Percentiles rank a stretch among this genome's conserved stretches.
These are phyloP conservation scores for Neurospora cerealis DNA, from an alignment of 495 filamentous ascomycete species.

Conservation along the genomic window DNA sequence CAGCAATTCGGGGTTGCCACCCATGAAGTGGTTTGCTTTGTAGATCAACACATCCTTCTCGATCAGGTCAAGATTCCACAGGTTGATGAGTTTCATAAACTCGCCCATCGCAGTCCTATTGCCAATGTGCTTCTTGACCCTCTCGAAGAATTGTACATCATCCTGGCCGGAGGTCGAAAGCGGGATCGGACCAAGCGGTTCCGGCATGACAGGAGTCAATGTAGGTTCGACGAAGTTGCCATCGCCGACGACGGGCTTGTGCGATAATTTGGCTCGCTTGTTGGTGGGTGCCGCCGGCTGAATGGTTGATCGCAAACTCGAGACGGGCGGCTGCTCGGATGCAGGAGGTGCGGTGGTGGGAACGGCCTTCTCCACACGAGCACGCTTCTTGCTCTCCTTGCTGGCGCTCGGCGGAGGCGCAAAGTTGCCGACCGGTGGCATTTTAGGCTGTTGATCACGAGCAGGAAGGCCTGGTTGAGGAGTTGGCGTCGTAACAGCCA, in stretches of 20 bases:
- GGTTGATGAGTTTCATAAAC: slow-evolving; percentile 89
- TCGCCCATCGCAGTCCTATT: slow-evolving; percentile 89
- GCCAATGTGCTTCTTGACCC: slow-evolving; percentile 88
- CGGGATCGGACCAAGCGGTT: slow-evolving; percentile 67
- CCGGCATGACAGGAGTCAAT: slow-evolving; percentile 75
- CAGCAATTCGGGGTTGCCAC: slow-evolving; percentile 77
- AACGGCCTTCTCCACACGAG: slow-evolving; percentile 33
- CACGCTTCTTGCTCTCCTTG: slow-evolving; percentile 68
- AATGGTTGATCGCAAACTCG: slow-evolving; percentile 24
- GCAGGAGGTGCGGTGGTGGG: slow-evolving; percentile 14
- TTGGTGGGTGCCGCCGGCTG: slow-evolving; percentile 21
- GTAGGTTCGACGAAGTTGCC: slow-evolving; percentile 71
- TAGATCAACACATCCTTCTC: slow-evolving; percentile 69
- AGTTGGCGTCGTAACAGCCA: slow-evolving; percentile 41
- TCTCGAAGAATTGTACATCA: slow-evolving; percentile 87
- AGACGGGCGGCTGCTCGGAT: slow-evolving; percentile 24
- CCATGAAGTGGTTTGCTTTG: slow-evolving; percentile 77
- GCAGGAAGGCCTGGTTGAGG: slow-evolving; percentile 34
- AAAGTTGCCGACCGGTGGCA: slow-evolving; percentile 94
- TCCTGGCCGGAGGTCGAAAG: slow-evolving; percentile 54
- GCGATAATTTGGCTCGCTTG: slow-evolving; percentile 53
- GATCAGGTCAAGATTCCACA: slow-evolving; percentile 85
- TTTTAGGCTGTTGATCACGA: slow-evolving; percentile 47
- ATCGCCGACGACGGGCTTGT: slow-evolving; percentile 52
- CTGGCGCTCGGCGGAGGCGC: slow-evolving; percentile 68